phyloP scores from a whole-genome alignment of 2,329 filamentous ascomycete species.

The Ceratocystis destructans region DNA sequence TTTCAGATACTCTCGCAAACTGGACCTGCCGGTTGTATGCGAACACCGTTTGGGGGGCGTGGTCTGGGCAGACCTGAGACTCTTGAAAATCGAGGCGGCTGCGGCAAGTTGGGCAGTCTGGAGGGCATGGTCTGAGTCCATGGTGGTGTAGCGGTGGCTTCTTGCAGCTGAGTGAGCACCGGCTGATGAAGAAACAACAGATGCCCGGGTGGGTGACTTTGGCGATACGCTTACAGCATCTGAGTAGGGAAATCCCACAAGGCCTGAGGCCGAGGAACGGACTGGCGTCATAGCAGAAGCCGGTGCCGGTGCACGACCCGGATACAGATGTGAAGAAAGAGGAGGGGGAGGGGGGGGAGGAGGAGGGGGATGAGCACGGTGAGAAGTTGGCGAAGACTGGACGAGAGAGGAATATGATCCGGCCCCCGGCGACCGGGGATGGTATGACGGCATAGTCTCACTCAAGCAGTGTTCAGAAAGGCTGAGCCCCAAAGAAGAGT shows the following conservation, averaged over 20 bases:
- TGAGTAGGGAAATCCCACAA: slow-evolving; percentile 3
- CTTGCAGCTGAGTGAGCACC: neutral
- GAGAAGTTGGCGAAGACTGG: neutral
- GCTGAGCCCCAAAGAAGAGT: neutral
- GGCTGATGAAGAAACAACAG: neutral
- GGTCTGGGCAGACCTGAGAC: neutral
- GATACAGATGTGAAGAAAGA: neutral
- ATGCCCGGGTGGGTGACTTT: slow-evolving; percentile 1
- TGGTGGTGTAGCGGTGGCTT: slow-evolving; percentile 12
- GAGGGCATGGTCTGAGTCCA: slow-evolving; percentile 12
- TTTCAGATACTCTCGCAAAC: slow-evolving; percentile 10
- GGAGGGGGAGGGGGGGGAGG: neutral
- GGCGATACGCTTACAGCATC: neutral
- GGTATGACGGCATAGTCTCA: slow-evolving; percentile 10
- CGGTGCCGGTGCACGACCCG: neutral
- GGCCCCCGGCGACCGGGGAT: neutral
- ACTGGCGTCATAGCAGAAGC: neutral
- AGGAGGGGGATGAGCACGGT: neutral
- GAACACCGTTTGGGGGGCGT: neutral
- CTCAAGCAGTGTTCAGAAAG: neutral
- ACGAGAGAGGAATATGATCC: neutral
- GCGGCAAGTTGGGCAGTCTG: slow-evolving; percentile 13
- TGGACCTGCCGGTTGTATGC: neutral
- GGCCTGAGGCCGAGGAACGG: neutral
- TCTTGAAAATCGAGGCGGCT: slow-evolving; percentile 13